Base-by-base conservation (phyloP, 1,284 basidiomycete species). In the Phellopilus nigrolimitatus region DNA sequence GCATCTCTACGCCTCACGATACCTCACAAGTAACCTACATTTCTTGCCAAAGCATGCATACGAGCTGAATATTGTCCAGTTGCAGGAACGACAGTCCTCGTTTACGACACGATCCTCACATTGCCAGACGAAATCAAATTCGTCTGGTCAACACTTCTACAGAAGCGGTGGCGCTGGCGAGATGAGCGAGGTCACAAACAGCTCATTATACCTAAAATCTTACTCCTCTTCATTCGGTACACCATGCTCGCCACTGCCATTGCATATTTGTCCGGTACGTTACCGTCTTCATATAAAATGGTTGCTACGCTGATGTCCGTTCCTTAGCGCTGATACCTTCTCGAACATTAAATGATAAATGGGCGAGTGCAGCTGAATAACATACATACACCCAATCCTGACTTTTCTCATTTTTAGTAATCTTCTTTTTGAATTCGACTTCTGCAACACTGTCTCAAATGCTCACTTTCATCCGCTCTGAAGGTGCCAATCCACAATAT, bases 91-190 rank as follows among this genome's bases (percentile, higher is more conserved):
- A 22, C 45, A 10, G 33, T 47, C 19, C 31, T 47, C 12, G 36
- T 21, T 7, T 47, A 47, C 33, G 45, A 47, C 22, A 47, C 45
- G 8, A 15, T 47, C 12, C n/a, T 47, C 5, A 36, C 33, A 3
- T 21, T 47, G 3, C 21, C 31, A 2, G 36, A 47, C 15, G 45
- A 47, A n/a, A 10, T 47, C 19, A n/a, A 7, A 9, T 47, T 30
- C 19, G 45, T 47, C 5, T 47, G 45, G 45, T 25, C 6, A 12
- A n/a, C 42, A 17, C 15, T 44, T 6, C n/a, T 33, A 44, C 42
- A 44, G n/a, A 12, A 42, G 40, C 17, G 22, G 27, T 31, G 34
- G 34, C n/a, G 5, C n/a, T 15, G 34, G 19, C 34, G 34, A 3
- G 19, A 37, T 17, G 8, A 7, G 15, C 34, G n/a, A 17, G 19